Evolutionary conservation across 208 protist species (phyloP).

Genomic region (Wallacemonas sp.): DNA sequence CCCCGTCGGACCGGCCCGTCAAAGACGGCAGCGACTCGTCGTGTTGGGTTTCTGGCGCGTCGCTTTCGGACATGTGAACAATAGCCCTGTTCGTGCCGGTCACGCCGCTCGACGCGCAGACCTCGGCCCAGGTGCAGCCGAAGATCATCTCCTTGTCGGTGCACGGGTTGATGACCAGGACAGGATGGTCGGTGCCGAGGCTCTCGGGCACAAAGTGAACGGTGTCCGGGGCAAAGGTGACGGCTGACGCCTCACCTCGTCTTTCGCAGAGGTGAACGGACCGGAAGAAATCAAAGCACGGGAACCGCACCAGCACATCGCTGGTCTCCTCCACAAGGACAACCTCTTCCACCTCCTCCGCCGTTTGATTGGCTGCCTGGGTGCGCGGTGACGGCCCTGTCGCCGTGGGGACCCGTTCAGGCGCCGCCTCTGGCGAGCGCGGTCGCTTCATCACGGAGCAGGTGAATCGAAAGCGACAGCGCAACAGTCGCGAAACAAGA

Average conservation of each 20-base stretch:
- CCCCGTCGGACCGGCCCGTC: background rate
- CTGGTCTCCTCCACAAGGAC: slow-evolving; percentile 44
- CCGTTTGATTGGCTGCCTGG: too few relatives aligned
- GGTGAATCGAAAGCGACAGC: slow-evolving; percentile 2
- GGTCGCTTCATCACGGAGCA: slow-evolving; percentile 10
- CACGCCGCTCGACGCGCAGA: slow-evolving; percentile 2
- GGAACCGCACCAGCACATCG: slow-evolving; percentile 69
- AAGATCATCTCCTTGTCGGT: slow-evolving; percentile 54
- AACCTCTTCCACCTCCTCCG: slow-evolving; percentile 37
- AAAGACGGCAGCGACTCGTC: background rate
- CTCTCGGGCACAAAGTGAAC: slow-evolving; percentile 43
- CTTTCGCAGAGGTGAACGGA: slow-evolving; percentile 77
- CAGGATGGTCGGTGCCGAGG: slow-evolving; percentile 49
- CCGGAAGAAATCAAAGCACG: slow-evolving; percentile 81
- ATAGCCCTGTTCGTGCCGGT: slow-evolving; percentile 44
- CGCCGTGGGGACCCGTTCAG: background rate
- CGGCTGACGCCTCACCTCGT: background rate
- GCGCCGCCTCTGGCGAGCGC: slow-evolving; percentile 1
- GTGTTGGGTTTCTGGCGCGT: background rate
- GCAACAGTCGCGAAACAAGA: too few relatives aligned
- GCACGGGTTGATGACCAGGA: slow-evolving; percentile 44
- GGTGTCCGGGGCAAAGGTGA: slow-evolving; percentile 33
- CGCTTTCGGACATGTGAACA: slow-evolving; percentile 37
- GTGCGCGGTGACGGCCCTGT: too few relatives aligned
- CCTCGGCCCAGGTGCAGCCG: slow-evolving; percentile 58